Evolutionary conservation across 2,329 filamentous ascomycete genomes (phyloP), one percentile per base, ranked within the genome.

Genomic region (Fusarium sp.): DNA sequence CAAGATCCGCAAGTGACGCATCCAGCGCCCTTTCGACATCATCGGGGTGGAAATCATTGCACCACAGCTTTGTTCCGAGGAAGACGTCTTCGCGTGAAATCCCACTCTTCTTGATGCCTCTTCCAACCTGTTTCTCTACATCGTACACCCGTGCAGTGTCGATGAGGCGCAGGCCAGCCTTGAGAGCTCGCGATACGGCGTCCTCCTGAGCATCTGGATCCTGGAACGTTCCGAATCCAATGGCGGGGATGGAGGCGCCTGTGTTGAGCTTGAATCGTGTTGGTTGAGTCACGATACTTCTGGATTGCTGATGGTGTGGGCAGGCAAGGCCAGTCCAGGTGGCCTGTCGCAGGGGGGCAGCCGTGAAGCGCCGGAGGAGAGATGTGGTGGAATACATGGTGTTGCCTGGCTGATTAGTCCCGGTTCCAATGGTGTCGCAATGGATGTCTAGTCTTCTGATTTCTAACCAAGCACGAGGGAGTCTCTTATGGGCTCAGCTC

Each of bases 91-190:
- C 79, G 27, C 86, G 82, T 5, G 84, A 79, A 8, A 87, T 81
- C 5, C 83, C 84, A 11, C 83, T 83, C 66, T 83, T 83, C 57
- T 81, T 77, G 54, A 80, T 78, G 2, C 73, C 79, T 30, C 61
- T 66, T 11, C 78, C 77, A 2, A 79, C 72, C 35, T 77, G 59
- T 8, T 68, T 68, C 37, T 79, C 76, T 1, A 66, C 63, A 20
- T 69, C 50, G 52, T 69, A 68, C 14, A 63, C 67, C 37, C 67
- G 60, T 30, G 56, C 76, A 38, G 81, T 83, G 47, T 84, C 82
- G 47, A 85, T 84, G 6, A 81, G 79, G 1, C 83, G 79, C 50
- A 80, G 75, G 1, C 83, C 82, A 4, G 71, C 71, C n/a, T 79
- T 75, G 25, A 84, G 68, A 7, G 79, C 79, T 9, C 59, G 50